These are phyloP conservation scores for Sugiyamaella smithiae DNA, from an alignment of 805 yeast genomes.

Conservation along the genomic window DNA sequence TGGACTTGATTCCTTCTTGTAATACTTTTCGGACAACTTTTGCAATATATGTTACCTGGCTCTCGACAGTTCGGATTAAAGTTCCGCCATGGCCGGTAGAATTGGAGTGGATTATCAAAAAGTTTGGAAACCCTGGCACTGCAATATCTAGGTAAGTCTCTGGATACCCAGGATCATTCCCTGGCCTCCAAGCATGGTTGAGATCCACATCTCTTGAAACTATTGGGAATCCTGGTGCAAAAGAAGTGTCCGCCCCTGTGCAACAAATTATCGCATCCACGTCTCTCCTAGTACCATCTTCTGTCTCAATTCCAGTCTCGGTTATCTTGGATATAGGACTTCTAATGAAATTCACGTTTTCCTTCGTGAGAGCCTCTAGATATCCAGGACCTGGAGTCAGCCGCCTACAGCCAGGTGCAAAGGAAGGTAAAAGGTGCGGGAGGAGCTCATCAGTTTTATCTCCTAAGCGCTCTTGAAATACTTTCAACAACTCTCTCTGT, in stretches of 20 bases:
- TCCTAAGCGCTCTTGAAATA: constrained; percentile 11
- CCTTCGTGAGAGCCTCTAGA: constrained; percentile 21
- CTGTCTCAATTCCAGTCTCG: constrained; percentile 19
- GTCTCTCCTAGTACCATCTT: constrained; percentile 28
- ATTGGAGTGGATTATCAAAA: constrained; percentile 10
- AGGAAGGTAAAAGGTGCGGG: constrained; percentile 24
- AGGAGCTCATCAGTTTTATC: constrained; percentile 8
- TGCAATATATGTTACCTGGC: constrained; percentile 11
- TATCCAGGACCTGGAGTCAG: constrained; percentile 27
- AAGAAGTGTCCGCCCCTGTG: constrained; percentile 16
- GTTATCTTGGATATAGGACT: constrained; percentile 22
- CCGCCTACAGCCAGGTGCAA: constrained; percentile 26
- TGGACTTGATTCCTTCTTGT: constrained; percentile 9
- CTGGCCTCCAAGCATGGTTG: constrained; percentile 9
- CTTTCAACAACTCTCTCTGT: constrained; percentile 3
- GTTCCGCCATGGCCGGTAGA: constrained; percentile 14
- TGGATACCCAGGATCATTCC: constrained; percentile 11
- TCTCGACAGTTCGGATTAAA: constrained; percentile 11
- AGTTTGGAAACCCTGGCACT: constrained; percentile 13
- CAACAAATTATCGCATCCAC: constrained; percentile 18
- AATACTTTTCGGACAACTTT: constrained; percentile 9
- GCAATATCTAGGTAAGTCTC: constrained; percentile 14
- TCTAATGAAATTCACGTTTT: constrained; percentile 23
- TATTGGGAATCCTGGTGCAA: constrained; percentile 13
- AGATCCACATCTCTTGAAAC: constrained; percentile 5